Conservation (phyloP, 495 filamentous ascomycete species). For the Jackrogersella multiformis region DNA sequence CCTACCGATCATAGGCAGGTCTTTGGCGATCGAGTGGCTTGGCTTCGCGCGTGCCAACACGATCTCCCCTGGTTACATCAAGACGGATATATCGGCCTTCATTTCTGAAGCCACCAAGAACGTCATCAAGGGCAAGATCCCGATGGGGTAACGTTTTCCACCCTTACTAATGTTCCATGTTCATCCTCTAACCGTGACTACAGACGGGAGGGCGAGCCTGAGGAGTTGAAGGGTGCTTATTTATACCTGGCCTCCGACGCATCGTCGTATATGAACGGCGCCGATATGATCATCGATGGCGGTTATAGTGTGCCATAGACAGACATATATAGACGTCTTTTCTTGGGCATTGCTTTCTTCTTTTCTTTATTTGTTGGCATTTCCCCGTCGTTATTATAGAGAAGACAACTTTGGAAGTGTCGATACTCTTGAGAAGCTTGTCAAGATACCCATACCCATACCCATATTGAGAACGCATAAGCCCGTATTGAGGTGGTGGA, state of each 20-base stretch:
- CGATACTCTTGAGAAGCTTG: neutral
- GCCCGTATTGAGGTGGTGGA: too few relatives aligned
- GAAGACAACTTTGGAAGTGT: slow-evolving; percentile 4
- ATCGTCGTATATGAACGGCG: slow-evolving; percentile 83
- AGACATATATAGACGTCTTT: neutral
- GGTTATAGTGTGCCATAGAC: slow-evolving; percentile 58
- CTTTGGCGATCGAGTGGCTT: slow-evolving; percentile 86
- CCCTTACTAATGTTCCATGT: neutral
- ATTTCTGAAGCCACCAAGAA: slow-evolving; percentile 74
- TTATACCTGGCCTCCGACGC: slow-evolving; percentile 90
- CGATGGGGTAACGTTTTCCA: slow-evolving; percentile 70
- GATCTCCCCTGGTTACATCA: slow-evolving; percentile 87
- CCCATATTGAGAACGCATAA: too few relatives aligned
- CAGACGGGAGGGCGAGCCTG: slow-evolving; percentile 73
- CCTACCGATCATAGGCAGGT: slow-evolving; percentile 58
- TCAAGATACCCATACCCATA: slow-evolving; percentile 32
- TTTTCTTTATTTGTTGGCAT: slow-evolving; percentile 7
- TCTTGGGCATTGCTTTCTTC: neutral
- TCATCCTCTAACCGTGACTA: slow-evolving; percentile 11
- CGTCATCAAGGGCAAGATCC: slow-evolving; percentile 81
- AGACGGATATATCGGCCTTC: slow-evolving; percentile 82
- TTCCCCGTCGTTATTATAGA: slow-evolving; percentile 20
- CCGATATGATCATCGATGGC: slow-evolving; percentile 80
- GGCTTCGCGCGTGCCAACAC: slow-evolving; percentile 85
- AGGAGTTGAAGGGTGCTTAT: slow-evolving; percentile 88